These are phyloP conservation scores for Tillandsia leiboldiana DNA, from an alignment of 176 grass and related monocot species.

Conservation along the genomic window DNA sequence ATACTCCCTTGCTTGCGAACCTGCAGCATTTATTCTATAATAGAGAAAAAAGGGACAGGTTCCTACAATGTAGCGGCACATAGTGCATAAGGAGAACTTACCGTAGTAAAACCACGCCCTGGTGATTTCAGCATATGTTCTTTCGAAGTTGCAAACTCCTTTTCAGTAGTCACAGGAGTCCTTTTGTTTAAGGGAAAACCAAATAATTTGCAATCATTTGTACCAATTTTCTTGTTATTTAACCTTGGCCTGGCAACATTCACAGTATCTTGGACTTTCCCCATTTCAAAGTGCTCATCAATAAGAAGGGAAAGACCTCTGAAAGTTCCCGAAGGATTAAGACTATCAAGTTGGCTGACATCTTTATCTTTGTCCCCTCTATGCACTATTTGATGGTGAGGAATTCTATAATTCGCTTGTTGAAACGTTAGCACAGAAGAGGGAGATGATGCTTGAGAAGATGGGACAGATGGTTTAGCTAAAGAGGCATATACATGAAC, in stretches of 20 bases:
- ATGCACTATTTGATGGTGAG: conserved; percentile 8
- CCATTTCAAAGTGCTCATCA: conserved; percentile 13
- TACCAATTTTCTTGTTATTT: not conserved
- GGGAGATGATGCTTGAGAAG: conserved; percentile 43
- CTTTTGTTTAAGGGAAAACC: conserved; percentile 74
- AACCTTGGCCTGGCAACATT: conserved; percentile 6
- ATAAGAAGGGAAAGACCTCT: not conserved
- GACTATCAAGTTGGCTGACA: conserved; percentile 8
- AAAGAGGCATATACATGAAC: conserved; percentile 21
- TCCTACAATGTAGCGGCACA: conserved; percentile 14
- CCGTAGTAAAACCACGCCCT: not conserved
- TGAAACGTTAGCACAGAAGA: conserved; percentile 75
- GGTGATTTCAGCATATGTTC: conserved; percentile 4
- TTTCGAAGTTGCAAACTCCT: conserved; percentile 4
- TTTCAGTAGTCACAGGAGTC: conserved; percentile 28
- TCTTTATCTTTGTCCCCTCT: conserved; percentile 3
- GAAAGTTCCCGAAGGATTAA: conserved; percentile 2
- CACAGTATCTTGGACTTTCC: conserved; percentile 8
- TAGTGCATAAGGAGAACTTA: conserved; percentile 6
- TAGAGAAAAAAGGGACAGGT: not conserved
- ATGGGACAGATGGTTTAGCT: conserved; percentile 15
- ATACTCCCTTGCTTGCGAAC: conserved; percentile 1
- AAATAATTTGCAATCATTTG: conserved; percentile 54
- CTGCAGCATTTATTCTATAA: not conserved
- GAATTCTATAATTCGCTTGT: conserved; percentile 17